Evolutionary conservation across 2,329 filamentous ascomycete genomes (phyloP).

Genomic region (Dactylellina haptotyla): DNA sequence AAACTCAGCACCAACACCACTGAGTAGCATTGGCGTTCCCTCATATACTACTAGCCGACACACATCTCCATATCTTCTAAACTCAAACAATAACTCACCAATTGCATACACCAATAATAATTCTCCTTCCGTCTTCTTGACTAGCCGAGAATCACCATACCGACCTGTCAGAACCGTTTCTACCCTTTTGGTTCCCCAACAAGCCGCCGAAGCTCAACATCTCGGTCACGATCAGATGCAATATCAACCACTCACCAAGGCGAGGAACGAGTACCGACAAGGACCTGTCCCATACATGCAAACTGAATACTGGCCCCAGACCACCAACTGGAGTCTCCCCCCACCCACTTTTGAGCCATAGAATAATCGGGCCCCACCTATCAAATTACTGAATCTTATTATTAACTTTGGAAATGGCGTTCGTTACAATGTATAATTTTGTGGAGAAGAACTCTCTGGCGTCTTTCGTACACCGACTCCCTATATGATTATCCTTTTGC

Average conservation of each 20-base stretch:
- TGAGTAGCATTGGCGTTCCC: slow-evolving; percentile 40
- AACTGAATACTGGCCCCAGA: slow-evolving; percentile 56
- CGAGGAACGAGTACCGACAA: slow-evolving; percentile 57
- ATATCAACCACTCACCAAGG: slow-evolving; percentile 74
- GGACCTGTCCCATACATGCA: slow-evolving; percentile 57
- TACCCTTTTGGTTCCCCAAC: slow-evolving; percentile 85
- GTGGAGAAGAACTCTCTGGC: neutral
- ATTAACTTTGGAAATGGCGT: slow-evolving; percentile 21
- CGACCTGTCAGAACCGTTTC: slow-evolving; percentile 89
- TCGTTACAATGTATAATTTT: slow-evolving; percentile 12
- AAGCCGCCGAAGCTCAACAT: slow-evolving; percentile 76
- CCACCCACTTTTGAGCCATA: slow-evolving; percentile 36
- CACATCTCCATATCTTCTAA: slow-evolving; percentile 56
- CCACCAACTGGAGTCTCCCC: slow-evolving; percentile 31
- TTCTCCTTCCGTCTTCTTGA: slow-evolving; percentile 87
- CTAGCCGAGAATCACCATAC: slow-evolving; percentile 90
- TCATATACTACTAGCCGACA: slow-evolving; percentile 54
- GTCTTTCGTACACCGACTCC: slow-evolving; percentile 11
- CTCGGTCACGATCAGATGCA: slow-evolving; percentile 78
- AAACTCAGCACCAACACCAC: slow-evolving; percentile 59
- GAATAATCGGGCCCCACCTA: slow-evolving; percentile 8
- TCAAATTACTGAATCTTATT: slow-evolving; percentile 14
- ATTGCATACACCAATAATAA: slow-evolving; percentile 67
- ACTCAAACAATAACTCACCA: slow-evolving; percentile 61
- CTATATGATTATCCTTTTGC: slow-evolving; percentile 16